Evolutionary conservation across 129 eudicot genomes (phyloP), one percentile per base, ranked within the genome.

Genomic region (Rutidosis leptorrhynchoides): DNA sequence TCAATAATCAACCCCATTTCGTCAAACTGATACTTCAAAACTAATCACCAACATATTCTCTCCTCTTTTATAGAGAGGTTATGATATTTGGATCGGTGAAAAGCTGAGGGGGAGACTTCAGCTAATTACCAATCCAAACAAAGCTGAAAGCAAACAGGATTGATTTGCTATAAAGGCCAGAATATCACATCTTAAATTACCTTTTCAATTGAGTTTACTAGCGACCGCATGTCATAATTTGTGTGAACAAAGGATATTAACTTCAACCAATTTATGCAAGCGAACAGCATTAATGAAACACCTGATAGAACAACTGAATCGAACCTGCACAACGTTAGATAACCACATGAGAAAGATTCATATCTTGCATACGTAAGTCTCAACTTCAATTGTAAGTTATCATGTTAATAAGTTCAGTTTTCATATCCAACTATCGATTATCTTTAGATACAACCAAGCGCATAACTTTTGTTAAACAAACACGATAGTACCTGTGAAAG

Each of bases 251-350:
- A 92, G 11, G 98, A 92, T 46, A 85, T 83, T 84, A 92, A 62
- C 81, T 92, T 92, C 54, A 92, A 70, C 98, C 98, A 92, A 79
- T 85, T 88, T 58, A 88, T 83, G 83, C 96, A 85, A 73, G 91
- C 76, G 74, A 71, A 80, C 10, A 88, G 76, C 98, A 92, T 88
- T 74, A 92, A 74, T 30, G 80, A 48, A 32, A 88, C 95, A 28
- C 98, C 98, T 43, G 95, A 88, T 22, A 81, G 81, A 71, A 92
- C 95, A 20, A 83, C 98, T 83, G 98, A 85, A 76, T 84, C 98
- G 72, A 86, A 88, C 83, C 98, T 92, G 89, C 81, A 67, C 56
- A 80, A 58, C 55, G 29, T 22, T 64, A 49, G 57, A 63, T 8
- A 37, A 24, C 30, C 19, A 64, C 64, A 23, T 52, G 64, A 54